These are phyloP conservation scores for Dillenia suffruticosa DNA, from an alignment of 164 flowering plant genomes.

Conservation along the genomic window DNA sequence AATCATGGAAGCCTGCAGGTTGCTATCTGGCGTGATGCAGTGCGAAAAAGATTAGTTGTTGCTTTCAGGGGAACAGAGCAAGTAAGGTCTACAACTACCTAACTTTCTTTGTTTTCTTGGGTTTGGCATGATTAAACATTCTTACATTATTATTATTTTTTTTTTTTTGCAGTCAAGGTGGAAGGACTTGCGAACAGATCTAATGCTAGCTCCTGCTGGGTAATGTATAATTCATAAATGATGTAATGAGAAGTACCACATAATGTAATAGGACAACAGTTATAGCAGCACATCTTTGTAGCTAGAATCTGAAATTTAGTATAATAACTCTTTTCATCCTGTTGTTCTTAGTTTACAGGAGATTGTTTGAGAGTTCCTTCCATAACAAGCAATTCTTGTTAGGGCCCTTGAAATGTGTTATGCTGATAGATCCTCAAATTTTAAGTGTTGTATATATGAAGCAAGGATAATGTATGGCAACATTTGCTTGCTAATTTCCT, in stretches of 20 bases:
- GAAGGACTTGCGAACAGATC: slow-evolving; percentile 93
- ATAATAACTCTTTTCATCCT: too few species aligned
- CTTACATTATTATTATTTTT: background rate
- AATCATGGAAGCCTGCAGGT: slow-evolving; percentile 49
- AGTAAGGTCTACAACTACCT: slow-evolving; percentile 31
- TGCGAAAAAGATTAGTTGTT: slow-evolving; percentile 66
- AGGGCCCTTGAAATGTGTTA: background rate
- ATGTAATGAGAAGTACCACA: background rate
- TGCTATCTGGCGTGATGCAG: slow-evolving; percentile 91
- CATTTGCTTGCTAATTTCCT: background rate
- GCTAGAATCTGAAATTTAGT: too few species aligned
- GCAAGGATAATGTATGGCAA: background rate
- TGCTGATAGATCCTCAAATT: background rate
- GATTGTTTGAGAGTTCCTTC: background rate
- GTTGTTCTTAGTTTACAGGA: background rate
- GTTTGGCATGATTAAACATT: slow-evolving; percentile 1
- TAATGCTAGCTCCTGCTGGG: slow-evolving; percentile 95
- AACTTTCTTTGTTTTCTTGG: background rate
- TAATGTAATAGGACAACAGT: background rate
- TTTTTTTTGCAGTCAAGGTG: slow-evolving; percentile 60
- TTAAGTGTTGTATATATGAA: background rate
- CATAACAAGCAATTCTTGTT: background rate
- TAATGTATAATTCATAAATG: slow-evolving; percentile 16
- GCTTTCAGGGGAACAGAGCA: slow-evolving; percentile 99
- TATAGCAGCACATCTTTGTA: too few species aligned